phyloP scores from a whole-genome alignment of 176 grass and related monocot genomes.

The Raddia guianensis region DNA sequence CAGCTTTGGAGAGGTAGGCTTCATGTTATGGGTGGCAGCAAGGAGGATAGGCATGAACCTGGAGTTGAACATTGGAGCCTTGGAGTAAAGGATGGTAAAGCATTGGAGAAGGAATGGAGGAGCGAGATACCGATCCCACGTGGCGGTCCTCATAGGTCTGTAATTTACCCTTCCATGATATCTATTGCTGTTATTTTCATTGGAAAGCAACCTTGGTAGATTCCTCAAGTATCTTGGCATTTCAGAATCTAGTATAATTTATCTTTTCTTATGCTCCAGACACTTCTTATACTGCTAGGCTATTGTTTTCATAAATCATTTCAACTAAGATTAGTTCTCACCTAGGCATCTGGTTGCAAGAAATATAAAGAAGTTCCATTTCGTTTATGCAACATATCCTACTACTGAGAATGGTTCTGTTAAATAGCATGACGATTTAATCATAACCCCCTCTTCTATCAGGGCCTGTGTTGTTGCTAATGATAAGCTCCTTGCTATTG shows the following conservation, averaged over 20 bases:
- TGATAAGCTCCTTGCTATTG: slow-evolving; percentile 85
- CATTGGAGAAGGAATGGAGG: slow-evolving; percentile 86
- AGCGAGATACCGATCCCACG: slow-evolving; percentile 84
- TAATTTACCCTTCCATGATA: slow-evolving; percentile 31
- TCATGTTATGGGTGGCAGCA: slow-evolving; percentile 99
- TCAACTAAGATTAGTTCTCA: not conserved
- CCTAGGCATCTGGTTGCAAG: slow-evolving; percentile 8
- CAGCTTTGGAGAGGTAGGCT: slow-evolving; percentile 95
- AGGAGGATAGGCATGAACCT: slow-evolving; percentile 93
- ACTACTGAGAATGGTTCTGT: not conserved
- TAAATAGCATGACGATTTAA: slow-evolving; percentile 27
- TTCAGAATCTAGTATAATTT: not conserved
- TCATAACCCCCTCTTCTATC: slow-evolving; percentile 30
- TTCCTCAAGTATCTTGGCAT: slow-evolving; percentile 9
- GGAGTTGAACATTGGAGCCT: slow-evolving; percentile 95
- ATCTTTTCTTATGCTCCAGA: not conserved
- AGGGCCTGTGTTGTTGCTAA: slow-evolving; percentile 97
- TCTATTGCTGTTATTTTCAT: slow-evolving; percentile 22
- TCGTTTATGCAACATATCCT: slow-evolving; percentile 7
- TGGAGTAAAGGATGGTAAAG: slow-evolving; percentile 82
- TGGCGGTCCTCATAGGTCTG: slow-evolving; percentile 90
- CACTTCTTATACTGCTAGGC: not conserved
- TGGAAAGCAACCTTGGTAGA: slow-evolving; percentile 25
- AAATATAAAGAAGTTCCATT: slow-evolving; percentile 17
- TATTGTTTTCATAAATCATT: not conserved